phyloP scores from a whole-genome alignment of 169 alveolate species.

The Plasmodium berghei region DNA sequence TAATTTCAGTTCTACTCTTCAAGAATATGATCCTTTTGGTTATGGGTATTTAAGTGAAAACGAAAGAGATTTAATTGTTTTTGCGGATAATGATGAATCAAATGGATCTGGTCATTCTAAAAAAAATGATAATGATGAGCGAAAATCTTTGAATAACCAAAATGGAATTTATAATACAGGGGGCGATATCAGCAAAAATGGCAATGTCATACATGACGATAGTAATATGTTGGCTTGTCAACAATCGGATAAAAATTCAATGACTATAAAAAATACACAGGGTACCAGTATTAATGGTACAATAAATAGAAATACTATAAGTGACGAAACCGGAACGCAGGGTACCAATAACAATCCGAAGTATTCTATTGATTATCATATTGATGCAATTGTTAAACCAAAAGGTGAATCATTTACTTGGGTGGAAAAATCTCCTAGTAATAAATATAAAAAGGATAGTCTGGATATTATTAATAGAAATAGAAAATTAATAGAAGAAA shows the following conservation, averaged over 20 bases:
- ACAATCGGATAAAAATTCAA: background rate
- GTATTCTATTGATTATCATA: background rate
- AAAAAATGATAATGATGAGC: background rate
- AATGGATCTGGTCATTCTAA: background rate
- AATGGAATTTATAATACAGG: too few species aligned
- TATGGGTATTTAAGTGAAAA: constrained; percentile 72
- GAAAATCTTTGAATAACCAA: background rate
- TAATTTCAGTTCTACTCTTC: constrained; percentile 28
- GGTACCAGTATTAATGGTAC: background rate
- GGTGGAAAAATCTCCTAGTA: background rate
- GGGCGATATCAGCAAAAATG: background rate
- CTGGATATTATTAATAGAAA: background rate
- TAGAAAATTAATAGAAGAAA: constrained; percentile 76
- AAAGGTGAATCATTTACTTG: background rate
- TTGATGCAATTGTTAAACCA: background rate
- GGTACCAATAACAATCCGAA: background rate
- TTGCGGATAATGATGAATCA: constrained; percentile 70
- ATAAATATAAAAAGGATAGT: background rate
- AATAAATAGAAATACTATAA: background rate
- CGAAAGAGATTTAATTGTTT: constrained; percentile 73
- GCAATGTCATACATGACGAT: background rate
- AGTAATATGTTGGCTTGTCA: background rate
- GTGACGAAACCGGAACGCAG: background rate
- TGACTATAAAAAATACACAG: background rate
- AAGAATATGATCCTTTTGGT: constrained; percentile 74